Conservation (phyloP, 179 eudicot genomes). For the Camellia oleifera region DNA sequence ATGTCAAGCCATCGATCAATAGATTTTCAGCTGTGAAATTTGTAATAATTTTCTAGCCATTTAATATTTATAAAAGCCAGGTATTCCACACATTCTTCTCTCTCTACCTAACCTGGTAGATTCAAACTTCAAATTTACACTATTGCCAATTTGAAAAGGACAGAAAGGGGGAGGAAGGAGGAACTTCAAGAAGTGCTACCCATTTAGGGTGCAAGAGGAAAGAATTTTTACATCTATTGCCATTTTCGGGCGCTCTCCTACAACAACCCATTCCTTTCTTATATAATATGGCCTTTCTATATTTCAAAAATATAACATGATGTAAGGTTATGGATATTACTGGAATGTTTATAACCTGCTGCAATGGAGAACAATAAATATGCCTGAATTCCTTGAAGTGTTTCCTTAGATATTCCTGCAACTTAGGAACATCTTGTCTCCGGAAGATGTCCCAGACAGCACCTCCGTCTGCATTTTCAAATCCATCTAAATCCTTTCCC, state of each 20-base stretch:
- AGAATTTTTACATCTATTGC: not conserved
- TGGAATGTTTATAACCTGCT: slow-evolving; percentile 29
- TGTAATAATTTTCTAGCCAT: not conserved
- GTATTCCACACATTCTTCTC: not conserved
- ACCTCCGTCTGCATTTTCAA: slow-evolving; percentile 43
- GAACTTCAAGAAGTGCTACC: too few species aligned
- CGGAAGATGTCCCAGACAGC: slow-evolving; percentile 80
- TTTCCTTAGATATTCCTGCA: slow-evolving; percentile 53
- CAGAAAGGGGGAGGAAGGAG: not conserved
- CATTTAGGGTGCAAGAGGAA: not conserved
- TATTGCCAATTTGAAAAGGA: not conserved
- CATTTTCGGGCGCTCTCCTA: not conserved
- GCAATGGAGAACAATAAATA: slow-evolving; percentile 45
- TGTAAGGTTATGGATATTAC: not conserved
- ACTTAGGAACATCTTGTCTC: slow-evolving; percentile 65
- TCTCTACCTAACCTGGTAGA: not conserved
- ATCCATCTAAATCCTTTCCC: slow-evolving; percentile 21
- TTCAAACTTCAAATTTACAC: not conserved
- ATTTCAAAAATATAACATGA: not conserved
- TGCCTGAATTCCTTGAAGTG: slow-evolving; percentile 69
- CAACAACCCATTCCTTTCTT: not conserved
- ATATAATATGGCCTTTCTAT: not conserved
- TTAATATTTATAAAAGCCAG: not conserved
- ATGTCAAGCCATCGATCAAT: not conserved
- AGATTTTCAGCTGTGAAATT: not conserved